Evolutionary conservation across 345 rosid genomes (phyloP).

Genomic region (Barbarea vulgaris): DNA sequence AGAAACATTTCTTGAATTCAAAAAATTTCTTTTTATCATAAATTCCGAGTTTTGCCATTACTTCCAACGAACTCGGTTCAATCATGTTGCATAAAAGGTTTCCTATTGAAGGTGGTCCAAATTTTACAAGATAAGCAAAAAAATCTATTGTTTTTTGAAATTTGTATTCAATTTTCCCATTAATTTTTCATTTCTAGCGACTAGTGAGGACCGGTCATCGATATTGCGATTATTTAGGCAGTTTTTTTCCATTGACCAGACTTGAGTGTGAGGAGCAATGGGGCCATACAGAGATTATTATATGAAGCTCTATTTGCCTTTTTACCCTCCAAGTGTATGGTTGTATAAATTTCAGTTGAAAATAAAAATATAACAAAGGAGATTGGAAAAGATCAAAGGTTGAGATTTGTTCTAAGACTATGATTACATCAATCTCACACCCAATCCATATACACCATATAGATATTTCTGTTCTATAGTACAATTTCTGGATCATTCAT

Average conservation of each 20-base stretch:
- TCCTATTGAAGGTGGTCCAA: background rate
- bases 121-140: background rate
- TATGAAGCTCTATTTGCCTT: background rate
- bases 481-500: constrained; percentile 30
- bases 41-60: background rate
- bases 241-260: background rate
- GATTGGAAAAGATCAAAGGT: background rate
- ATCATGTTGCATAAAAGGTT: background rate
- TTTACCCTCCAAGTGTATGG: constrained; percentile 27
- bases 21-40: background rate
- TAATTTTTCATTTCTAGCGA: too few relatives aligned
- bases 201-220: background rate
- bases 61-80: background rate
- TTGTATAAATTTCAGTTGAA: background rate
- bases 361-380: background rate
- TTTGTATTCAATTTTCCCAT: background rate
- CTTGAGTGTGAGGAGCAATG: background rate
- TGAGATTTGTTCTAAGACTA: background rate
- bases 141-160: background rate
- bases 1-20: background rate
- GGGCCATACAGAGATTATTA: constrained; percentile 4
- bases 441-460: background rate
- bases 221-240: background rate
- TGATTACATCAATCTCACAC: background rate
- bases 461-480: background rate